Base-by-base conservation (phyloP, 1,284 basidiomycete genomes). In the Microstroma glucosiphilum region DNA sequence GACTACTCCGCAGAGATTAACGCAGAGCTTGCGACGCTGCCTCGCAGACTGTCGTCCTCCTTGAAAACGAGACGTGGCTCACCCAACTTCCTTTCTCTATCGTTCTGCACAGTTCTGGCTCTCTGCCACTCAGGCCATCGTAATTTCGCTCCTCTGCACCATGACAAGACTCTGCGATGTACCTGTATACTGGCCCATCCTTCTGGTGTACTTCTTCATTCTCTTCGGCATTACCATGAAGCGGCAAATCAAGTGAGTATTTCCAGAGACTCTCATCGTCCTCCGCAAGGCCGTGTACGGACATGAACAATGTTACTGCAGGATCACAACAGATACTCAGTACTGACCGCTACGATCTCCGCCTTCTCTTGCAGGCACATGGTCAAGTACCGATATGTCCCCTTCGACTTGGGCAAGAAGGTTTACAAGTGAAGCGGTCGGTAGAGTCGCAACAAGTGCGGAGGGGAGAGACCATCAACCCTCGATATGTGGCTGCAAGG, bases 131-230 rank as follows among this genome's bases (percentile, higher is more conserved):
- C 88, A 91, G 61, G 92, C 96, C 6, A 89, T 89, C 23, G 59
- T 89, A 17, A 80, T 98, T 61, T 89, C 92, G 4, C 79, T 96
- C 55, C 80, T 88, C 59, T 66, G 61, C 41, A 76, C 69, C 7
- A 57, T 63, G 25, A 65, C 64, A 51, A 64, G 60, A 40, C 81
- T 83, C 12, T 94, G 94, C 72, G 92, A 97, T 79, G 88, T 97
- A 19, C 94, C 94, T 12, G 94, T 98, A 23, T 97, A 96, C 82
- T 97, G 94, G 92, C 92, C 92, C 12, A 96, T 97, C 80, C 85
- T 96, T 56, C 87, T 97, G 70, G 83, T 96, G 71, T 96, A 96
- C 69, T 76, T 80, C 66, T 75, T 73, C 68, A 72, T 81, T 68
- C 69, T 82, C 51, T 80, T 81, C 58, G 72, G 78, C 53, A 77